Conservation (phyloP, 305 asterid genomes). For the Plantago lanceolata region DNA sequence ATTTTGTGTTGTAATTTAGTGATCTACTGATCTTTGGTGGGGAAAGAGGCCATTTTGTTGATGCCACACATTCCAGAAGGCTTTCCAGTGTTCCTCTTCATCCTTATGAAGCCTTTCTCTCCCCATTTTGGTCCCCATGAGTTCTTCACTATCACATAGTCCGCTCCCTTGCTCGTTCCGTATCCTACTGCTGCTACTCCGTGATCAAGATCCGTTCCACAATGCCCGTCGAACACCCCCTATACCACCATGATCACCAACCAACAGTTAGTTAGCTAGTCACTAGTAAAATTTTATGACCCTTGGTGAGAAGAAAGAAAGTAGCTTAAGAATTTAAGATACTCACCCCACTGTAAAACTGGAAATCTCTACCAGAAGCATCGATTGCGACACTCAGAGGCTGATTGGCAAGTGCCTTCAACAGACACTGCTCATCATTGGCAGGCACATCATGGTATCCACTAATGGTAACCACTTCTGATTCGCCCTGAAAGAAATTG, state of each 20-base stretch:
- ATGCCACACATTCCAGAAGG: slow-evolving; percentile 65
- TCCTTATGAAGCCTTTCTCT: slow-evolving; percentile 65
- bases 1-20: too few relatives aligned
- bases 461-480: slow-evolving; percentile 47
- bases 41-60: slow-evolving; percentile 61
- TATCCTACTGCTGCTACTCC: slow-evolving; percentile 71
- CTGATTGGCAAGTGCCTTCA: slow-evolving; percentile 67
- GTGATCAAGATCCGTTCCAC: slow-evolving; percentile 61
- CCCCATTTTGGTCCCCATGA: slow-evolving; percentile 82
- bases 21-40: slow-evolving; percentile 47
- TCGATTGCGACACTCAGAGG: slow-evolving; percentile 66
- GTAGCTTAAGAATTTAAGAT: too few relatives aligned
- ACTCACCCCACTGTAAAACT: slow-evolving; percentile 64
- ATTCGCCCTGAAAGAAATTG: slow-evolving; percentile 33
- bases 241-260: slow-evolving; percentile 7
- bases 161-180: slow-evolving; percentile 46
- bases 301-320: too few relatives aligned
- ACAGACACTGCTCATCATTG: slow-evolving; percentile 44
- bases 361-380: slow-evolving; percentile 74
- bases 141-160: slow-evolving; percentile 58
- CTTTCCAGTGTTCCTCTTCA: slow-evolving; percentile 64
- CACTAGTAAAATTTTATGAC: too few relatives aligned
- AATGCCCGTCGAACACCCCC: slow-evolving; percentile 78
- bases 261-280: not conserved
- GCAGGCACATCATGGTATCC: slow-evolving; percentile 61